These are phyloP conservation scores for Penicillium taxi DNA, from an alignment of 495 filamentous ascomycete genomes.

Conservation along the genomic window DNA sequence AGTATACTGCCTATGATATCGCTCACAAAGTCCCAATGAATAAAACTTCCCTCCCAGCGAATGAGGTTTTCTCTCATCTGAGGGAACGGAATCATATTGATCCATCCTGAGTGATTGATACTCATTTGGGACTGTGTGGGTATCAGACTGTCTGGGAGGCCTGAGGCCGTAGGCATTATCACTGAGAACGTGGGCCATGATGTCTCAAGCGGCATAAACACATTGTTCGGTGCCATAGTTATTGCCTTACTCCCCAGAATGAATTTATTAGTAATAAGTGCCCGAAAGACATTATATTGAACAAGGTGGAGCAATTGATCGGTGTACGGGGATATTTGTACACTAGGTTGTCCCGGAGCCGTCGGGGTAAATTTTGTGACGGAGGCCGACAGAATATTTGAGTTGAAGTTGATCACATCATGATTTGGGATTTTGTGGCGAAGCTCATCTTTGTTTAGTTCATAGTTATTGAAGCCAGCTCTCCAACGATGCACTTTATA, in stretches of 20 bases:
- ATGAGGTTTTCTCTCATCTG: conserved; percentile 17
- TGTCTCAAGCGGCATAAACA: background rate
- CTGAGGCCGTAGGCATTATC: background rate
- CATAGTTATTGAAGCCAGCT: background rate
- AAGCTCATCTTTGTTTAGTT: background rate
- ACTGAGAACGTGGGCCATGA: conserved; percentile 1
- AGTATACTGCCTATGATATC: conserved; percentile 2
- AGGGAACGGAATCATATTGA: conserved; percentile 14
- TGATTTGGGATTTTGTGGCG: background rate
- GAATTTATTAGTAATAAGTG: conserved; percentile 29
- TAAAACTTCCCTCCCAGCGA: conserved; percentile 7
- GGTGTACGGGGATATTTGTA: background rate
- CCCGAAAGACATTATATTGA: conserved; percentile 57
- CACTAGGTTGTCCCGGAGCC: background rate
- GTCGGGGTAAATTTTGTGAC: background rate
- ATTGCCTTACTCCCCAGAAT: background rate
- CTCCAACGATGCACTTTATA: conserved; percentile 5
- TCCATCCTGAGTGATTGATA: conserved; percentile 12
- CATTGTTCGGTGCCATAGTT: background rate
- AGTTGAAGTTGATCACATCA: background rate
- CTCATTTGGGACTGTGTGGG: conserved; percentile 8
- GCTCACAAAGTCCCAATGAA: conserved; percentile 5
- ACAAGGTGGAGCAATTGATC: conserved; percentile 21
- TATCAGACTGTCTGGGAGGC: conserved; percentile 5
- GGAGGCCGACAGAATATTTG: background rate